Percentiles rank a stretch among this genome's conserved stretches.
phyloP scores from a whole-genome alignment of 2,329 filamentous ascomycete species.

The Keithomyces neogunnii region DNA sequence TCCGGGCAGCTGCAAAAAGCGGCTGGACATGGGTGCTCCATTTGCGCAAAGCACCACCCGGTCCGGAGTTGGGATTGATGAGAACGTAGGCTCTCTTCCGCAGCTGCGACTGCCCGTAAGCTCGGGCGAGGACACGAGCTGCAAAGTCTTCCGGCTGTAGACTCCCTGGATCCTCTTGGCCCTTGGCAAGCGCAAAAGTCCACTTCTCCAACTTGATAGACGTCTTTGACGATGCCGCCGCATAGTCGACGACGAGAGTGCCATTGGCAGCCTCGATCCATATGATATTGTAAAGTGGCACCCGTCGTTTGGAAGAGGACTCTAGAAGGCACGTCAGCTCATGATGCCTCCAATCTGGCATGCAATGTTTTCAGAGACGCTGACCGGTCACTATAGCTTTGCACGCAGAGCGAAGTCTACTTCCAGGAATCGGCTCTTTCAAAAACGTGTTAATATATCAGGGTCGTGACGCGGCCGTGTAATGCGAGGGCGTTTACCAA shows the following conservation, averaged over 20 bases:
- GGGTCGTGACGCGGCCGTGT: neutral
- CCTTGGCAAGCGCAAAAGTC: slow-evolving; percentile 35
- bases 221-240: slow-evolving; percentile 49
- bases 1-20: slow-evolving; percentile 73
- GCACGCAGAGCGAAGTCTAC: slow-evolving; percentile 6
- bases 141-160: slow-evolving; percentile 52
- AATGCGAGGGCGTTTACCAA: slow-evolving; percentile 19
- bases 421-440: slow-evolving; percentile 4
- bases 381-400: slow-evolving; percentile 7
- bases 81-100: slow-evolving; percentile 78
- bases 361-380: neutral
- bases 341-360: neutral
- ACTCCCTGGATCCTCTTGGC: slow-evolving; percentile 13
- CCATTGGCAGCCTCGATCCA: slow-evolving; percentile 61
- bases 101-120: slow-evolving; percentile 61
- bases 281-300: slow-evolving; percentile 77
- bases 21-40: slow-evolving; percentile 73
- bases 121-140: slow-evolving; percentile 52
- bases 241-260: slow-evolving; percentile 65
- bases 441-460: neutral
- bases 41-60: slow-evolving; percentile 63
- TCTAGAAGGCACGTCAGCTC: slow-evolving; percentile 12
- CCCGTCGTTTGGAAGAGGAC: slow-evolving; percentile 24
- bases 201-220: slow-evolving; percentile 53
- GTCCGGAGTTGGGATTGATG: slow-evolving; percentile 85